phyloP scores from a whole-genome alignment of 2,329 filamentous ascomycete species.

The Akanthomyces muscarius region DNA sequence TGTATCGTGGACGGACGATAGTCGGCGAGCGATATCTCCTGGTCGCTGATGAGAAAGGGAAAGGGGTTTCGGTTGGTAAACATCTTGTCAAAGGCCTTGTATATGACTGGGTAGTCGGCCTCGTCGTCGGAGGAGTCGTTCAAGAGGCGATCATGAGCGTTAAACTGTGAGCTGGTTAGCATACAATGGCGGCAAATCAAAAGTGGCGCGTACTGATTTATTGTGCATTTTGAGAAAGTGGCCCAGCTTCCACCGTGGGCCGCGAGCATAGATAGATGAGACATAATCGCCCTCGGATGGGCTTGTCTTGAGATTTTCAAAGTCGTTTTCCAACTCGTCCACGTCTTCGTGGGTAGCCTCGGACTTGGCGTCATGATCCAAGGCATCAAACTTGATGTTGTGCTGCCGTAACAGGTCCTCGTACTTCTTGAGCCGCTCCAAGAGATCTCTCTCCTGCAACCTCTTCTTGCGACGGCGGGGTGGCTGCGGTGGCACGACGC shows the following conservation, averaged over 20 bases:
- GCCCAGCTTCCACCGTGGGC: conserved; percentile 18
- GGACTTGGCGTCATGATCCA: conserved; percentile 7
- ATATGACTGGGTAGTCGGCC: conserved; percentile 49
- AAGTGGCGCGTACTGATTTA: neutral
- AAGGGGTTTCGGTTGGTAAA: conserved; percentile 54
- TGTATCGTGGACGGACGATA: conserved; percentile 53
- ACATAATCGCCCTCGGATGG: conserved; percentile 40
- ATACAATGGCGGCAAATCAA: neutral
- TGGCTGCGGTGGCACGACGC: conserved; percentile 53
- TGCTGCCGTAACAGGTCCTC: conserved; percentile 63
- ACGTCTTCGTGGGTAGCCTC: conserved; percentile 44
- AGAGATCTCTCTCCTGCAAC: conserved; percentile 65
- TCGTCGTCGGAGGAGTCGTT: conserved; percentile 56
- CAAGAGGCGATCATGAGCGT: conserved; percentile 44
- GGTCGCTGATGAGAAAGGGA: conserved; percentile 51
- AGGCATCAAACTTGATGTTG: conserved; percentile 56
- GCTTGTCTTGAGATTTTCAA: conserved; percentile 51
- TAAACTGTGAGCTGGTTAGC: conserved; percentile 37
- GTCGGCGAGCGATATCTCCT: conserved; percentile 39
- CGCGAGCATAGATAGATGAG: conserved; percentile 17
- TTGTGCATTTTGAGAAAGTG: conserved; percentile 28
- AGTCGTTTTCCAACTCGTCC: conserved; percentile 53
- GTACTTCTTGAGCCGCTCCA: conserved; percentile 66
- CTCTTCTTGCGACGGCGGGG: conserved; percentile 57
- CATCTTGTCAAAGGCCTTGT: conserved; percentile 57